These are phyloP conservation scores for Lycium barbarum DNA, from an alignment of 257 asterid genomes.

Conservation along the genomic window DNA sequence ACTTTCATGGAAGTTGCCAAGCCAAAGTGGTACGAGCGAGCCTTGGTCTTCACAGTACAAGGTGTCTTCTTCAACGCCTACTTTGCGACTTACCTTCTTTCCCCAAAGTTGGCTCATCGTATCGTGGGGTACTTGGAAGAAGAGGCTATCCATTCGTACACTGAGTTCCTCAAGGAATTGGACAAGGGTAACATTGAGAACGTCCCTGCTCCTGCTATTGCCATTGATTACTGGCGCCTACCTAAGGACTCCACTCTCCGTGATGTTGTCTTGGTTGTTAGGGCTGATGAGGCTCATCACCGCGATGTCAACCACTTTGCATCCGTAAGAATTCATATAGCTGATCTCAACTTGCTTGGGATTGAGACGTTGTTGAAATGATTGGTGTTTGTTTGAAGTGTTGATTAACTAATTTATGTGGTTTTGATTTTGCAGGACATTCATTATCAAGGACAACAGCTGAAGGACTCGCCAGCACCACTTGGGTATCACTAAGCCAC, in stretches of 20 bases:
- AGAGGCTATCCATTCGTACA: constrained; percentile 70
- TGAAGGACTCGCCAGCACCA: constrained; percentile 62
- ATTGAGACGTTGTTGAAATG: background rate
- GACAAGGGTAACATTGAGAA: constrained; percentile 79
- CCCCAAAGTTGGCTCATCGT: constrained; percentile 78
- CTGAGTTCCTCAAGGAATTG: constrained; percentile 59
- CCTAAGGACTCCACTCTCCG: constrained; percentile 67
- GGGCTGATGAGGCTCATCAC: constrained; percentile 97
- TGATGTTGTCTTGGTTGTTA: constrained; percentile 73
- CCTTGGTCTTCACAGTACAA: constrained; percentile 69
- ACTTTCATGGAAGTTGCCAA: constrained; percentile 80
- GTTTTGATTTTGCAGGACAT: constrained; percentile 56
- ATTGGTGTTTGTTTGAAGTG: too few relatives aligned
- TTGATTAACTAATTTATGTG: constrained; percentile 7
- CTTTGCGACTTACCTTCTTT: constrained; percentile 55
- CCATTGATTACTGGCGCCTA: constrained; percentile 87
- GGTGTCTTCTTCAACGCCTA: constrained; percentile 82
- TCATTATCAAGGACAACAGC: constrained; percentile 57
- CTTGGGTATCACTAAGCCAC: constrained; percentile 53
- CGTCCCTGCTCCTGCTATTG: constrained; percentile 91
- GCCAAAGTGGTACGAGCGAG: constrained; percentile 72
- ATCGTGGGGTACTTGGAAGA: constrained; percentile 77
- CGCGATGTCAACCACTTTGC: constrained; percentile 95
- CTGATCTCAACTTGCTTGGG: background rate
- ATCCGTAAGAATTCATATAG: constrained; percentile 48